Conservation (phyloP, 805 yeast genomes). For the Saccharomyces jurei region DNA sequence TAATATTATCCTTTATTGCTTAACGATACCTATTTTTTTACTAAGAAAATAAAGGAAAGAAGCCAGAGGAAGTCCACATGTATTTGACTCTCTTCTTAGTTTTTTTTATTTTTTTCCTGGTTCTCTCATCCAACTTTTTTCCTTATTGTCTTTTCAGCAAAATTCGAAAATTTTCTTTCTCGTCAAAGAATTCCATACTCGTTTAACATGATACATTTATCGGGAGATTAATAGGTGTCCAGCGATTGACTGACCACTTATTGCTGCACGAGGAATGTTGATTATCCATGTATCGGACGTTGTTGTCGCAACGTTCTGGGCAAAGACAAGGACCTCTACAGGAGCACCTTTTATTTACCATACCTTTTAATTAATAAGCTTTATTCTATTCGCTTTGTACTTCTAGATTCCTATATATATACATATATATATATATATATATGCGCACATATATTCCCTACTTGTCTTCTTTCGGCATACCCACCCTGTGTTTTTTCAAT, state of each 20-base stretch:
- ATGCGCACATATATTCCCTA: background rate
- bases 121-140: background rate
- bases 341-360: background rate
- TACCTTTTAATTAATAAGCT: background rate
- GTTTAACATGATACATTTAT: background rate
- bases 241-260: background rate
- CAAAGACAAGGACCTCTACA: background rate
- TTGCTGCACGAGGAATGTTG: background rate
- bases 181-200: background rate
- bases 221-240: background rate
- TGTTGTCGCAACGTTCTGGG: background rate
- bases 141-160: background rate
- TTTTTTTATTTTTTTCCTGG: background rate
- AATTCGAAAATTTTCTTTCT: background rate
- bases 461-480: slow-evolving; percentile 31
- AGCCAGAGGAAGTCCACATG: background rate
- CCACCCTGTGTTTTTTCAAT: slow-evolving; percentile 45
- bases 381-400: background rate
- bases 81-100: background rate
- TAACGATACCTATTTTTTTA: background rate
- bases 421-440: background rate
- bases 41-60: background rate
- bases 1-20: background rate
- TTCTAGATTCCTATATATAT: background rate
- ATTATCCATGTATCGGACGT: background rate